Conservation (phyloP, 495 filamentous ascomycete genomes). For the Geoglossum glabrum region DNA sequence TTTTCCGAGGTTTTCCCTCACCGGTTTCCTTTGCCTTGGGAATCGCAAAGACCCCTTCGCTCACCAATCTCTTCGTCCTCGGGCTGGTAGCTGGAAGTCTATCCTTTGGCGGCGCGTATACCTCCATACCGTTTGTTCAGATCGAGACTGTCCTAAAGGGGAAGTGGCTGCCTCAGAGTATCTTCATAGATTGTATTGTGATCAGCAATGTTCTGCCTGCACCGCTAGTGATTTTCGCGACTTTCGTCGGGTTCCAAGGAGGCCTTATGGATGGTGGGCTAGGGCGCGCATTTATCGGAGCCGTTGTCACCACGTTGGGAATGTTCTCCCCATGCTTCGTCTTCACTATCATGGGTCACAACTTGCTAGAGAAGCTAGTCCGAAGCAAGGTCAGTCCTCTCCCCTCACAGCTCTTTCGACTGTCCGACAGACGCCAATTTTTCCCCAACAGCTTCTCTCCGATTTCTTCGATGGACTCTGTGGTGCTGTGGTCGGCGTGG, state of each 20-base stretch:
- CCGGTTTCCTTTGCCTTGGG: constrained; percentile 19
- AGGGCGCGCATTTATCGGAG: constrained; percentile 17
- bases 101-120: constrained; percentile 22
- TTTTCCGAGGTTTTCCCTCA: constrained; percentile 19
- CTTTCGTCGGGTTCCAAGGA: constrained; percentile 21
- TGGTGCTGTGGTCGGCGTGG: constrained; percentile 19
- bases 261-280: constrained; percentile 13
- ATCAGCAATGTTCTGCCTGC: constrained; percentile 21
- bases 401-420: not conserved
- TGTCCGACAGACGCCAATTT: not conserved
- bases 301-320: constrained; percentile 18
- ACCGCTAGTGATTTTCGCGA: constrained; percentile 21
- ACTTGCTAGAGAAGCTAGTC: constrained; percentile 17
- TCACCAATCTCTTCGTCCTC: constrained; percentile 19
- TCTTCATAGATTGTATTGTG: constrained; percentile 21
- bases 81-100: constrained; percentile 19
- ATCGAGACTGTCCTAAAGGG: constrained; percentile 20
- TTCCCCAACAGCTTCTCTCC: constrained; percentile 16
- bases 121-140: constrained; percentile 20
- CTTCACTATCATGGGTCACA: constrained; percentile 20
- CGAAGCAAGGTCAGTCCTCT: constrained; percentile 15
- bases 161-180: constrained; percentile 16
- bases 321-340: constrained; percentile 22
- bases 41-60: constrained; percentile 16
- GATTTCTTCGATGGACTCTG: constrained; percentile 14